Evolutionary conservation across 2,329 filamentous ascomycete genomes (phyloP).

Genomic region (Aspergillus sp.): DNA sequence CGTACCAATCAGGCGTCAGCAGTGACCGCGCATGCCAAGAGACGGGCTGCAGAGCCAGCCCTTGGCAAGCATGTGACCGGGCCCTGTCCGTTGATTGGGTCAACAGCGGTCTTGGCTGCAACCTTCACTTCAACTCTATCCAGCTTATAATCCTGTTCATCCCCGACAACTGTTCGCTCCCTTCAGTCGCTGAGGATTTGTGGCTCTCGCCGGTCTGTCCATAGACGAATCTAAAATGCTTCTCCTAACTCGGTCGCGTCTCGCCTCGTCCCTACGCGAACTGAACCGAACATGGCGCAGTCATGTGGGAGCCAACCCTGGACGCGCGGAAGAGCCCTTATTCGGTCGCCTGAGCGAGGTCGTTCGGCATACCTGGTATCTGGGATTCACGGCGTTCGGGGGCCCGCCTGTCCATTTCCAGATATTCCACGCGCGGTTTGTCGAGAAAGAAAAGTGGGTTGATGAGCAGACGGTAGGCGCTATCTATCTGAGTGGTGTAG

Average conservation of each 20-base stretch:
- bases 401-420: conserved; percentile 70
- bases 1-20: too few species aligned
- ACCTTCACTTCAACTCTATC: too few species aligned
- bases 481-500: too few species aligned
- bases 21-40: too few species aligned
- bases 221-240: not conserved
- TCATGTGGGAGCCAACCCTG: not conserved
- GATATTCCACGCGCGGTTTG: conserved; percentile 63
- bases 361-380: conserved; percentile 52
- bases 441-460: conserved; percentile 62
- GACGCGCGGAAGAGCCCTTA: conserved; percentile 3
- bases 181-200: too few species aligned
- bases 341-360: conserved; percentile 34
- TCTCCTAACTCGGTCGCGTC: not conserved
- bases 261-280: not conserved
- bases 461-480: conserved; percentile 69
- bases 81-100: too few species aligned
- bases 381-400: conserved; percentile 66
- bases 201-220: too few species aligned
- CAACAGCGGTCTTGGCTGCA: too few species aligned
- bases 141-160: too few species aligned
- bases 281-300: not conserved
- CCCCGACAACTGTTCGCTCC: too few species aligned
- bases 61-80: too few species aligned
- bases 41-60: too few species aligned